Evolutionary conservation across 768 basidiomycete species (phyloP), one percentile per base, ranked within the genome.

Genomic region (Hygrophorus pudorinus): DNA sequence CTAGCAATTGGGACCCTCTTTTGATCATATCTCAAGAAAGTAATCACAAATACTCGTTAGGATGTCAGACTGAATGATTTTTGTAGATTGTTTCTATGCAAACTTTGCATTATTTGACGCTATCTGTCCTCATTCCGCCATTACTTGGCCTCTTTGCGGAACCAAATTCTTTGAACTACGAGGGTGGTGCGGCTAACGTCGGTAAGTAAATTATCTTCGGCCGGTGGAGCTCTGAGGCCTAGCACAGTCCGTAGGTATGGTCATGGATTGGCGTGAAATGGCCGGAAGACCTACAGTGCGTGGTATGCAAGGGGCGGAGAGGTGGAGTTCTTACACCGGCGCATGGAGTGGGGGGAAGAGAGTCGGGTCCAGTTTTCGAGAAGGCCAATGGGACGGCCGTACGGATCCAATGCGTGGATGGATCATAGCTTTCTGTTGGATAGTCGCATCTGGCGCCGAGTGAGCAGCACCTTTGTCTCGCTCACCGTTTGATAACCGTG

Each of bases 231-330:
- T 41, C 29, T 10, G 12, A 27, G 2, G 9, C 29, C 16, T 28
- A 16, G 20, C 30, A n/a, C 37, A 38, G 44, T 16, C n/a, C 16
- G 8, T 16, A 83, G 85, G 83, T 2, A 88, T 91, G 83, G 68
- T 98, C 30, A 90, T 99, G 81, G 93, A 98, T 64, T 99, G 96
- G 96, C 74, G 91, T 37, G 87, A 97, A 62, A 83, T 99, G 78
- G 85, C 92, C 1, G 86, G 90, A 3, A 65, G 76, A 41, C 79
- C 86, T 3, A 92, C 91, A 0, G 78, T 85, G 16, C 75, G 73
- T 45, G 76, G 76, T 20, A 61, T 78, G 45, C 73, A 78, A 17
- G 81, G 78, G 13, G 75, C 75, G 43, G 75, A 78, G 34, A 65
- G 74, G 36, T 87, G 83, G 83, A 67, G 64, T 41, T 72, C 77